These are phyloP conservation scores for Mrakia gelida DNA, from an alignment of 768 basidiomycete species.

Conservation along the genomic window DNA sequence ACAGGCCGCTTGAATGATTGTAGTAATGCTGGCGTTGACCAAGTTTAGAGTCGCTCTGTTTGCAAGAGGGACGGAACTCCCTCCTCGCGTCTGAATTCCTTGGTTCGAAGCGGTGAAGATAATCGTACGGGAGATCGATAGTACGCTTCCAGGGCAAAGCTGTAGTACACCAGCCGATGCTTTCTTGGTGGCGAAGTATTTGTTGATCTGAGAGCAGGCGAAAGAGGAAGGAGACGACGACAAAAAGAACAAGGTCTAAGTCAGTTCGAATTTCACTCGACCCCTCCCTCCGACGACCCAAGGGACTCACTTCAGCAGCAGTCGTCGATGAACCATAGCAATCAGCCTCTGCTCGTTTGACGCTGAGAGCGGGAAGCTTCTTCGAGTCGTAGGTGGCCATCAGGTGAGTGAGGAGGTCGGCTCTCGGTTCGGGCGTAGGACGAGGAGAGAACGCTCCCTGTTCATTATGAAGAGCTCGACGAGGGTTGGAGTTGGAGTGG, in stretches of 20 bases:
- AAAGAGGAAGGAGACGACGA: too few species aligned
- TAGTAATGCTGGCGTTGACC: not conserved
- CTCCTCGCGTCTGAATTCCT: conserved; percentile 12
- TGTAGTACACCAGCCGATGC: not conserved
- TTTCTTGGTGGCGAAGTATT: not conserved
- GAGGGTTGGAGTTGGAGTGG: not conserved
- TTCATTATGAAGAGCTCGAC: not conserved
- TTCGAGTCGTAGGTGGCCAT: not conserved
- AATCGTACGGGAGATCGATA: not conserved
- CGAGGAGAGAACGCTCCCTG: not conserved
- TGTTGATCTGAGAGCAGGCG: conserved; percentile 4
- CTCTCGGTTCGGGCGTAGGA: not conserved
- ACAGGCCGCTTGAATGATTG: not conserved
- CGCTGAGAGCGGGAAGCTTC: too few species aligned
- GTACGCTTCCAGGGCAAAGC: not conserved
- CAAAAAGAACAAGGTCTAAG: too few species aligned
- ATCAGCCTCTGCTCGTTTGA: not conserved
- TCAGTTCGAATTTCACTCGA: too few species aligned
- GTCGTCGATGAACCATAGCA: not conserved
- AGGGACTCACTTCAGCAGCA: too few species aligned
- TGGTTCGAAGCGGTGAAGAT: conserved; percentile 12
- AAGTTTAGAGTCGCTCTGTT: not conserved
- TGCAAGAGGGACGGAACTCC: not conserved
- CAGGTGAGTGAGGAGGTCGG: not conserved
- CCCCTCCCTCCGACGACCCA: too few species aligned